Evolutionary conservation across 768 basidiomycete genomes (phyloP), one percentile per base, ranked within the genome.

Genomic region (Rhodotorula toruloides): DNA sequence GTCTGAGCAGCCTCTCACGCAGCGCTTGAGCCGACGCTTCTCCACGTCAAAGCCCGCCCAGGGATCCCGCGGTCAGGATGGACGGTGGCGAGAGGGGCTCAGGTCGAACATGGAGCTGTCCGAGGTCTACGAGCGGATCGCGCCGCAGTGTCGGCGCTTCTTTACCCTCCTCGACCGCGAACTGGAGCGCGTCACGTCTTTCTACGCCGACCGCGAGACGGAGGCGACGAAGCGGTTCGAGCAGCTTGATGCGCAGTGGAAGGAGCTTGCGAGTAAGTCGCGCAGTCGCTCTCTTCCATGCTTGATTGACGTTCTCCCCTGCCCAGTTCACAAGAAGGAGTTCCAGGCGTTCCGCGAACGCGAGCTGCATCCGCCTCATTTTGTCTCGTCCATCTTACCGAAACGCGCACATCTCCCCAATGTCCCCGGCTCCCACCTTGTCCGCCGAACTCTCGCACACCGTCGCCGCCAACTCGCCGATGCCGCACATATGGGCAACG

Each of bases 161-260:
- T 89, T 98, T 65, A 81, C 84, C 4, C 80, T 84, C 31, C 81
- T 97, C 12, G 89, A 96, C 71, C 75, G 75, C 1, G 87, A 99
- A 75, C 80, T 97, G 4, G 84, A 87, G 29, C 96, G 94, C 76
- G 84, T 97, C 19, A 89, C 89, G 65, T 78, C 79, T 1, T 99
- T 99, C 77, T 98, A 90, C 76, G 73, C 83, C 10, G 84, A 83
- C 32, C 82, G 91, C 85, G 78, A 81, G 81, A 52, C 85, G 83
- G 78, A 86, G 83, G 84, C 78, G 21, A 34, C 61, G 2, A 63
- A 72, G 31, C 74, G 79, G 21, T 77, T 75, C 14, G 71, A 77
- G n/a, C 74, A 77, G 17, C 65, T 98, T 10, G 82, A 83, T 63
- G 81, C 81, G 47, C 92, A 97, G 74, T 81, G 94, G 25, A 77